Evolutionary conservation across 352 stramenopile species (phyloP), one percentile per base, ranked within the genome.

Genomic region (Phytophthora pinifolia): DNA sequence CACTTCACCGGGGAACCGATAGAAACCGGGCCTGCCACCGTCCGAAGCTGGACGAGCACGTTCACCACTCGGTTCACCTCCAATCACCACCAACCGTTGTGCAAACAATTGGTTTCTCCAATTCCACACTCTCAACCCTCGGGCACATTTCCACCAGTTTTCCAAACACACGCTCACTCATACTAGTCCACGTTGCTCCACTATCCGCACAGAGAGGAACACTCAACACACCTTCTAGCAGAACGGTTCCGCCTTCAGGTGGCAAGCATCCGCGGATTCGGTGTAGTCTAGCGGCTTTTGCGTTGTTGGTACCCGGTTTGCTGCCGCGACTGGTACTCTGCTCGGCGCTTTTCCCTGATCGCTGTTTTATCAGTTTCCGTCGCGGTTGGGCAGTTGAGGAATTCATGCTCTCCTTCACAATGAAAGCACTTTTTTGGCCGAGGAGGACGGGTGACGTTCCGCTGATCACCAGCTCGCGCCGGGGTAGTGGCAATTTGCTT

Each of bases 311-410:
- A 10, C 8, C 20, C 38, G 29, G 37, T 6, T 47, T 56, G 36
- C 12, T 12, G 17, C 4, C 49, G 4, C 8, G 48, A 8, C 9
- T 48, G 46, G 37, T 25, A 56, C n/a, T 56, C 48, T 25, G 36
- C 48, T 10, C 29, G 32, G 1, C 31, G 41, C 30, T 44, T 57
- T 35, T n/a, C 49, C 30, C 52, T 20, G 9, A 60, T 60, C 9
- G 43, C 52, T 18, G 14, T 36, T 54, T 60, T 60, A 6, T 54
- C 52, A 4, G 34, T 27, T 31, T 61, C 38, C n/a, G 49, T 58
- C 6, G 49, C 39, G 1, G 44, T 48, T 10, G 13, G 34, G 37
- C 39, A 58, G 14, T 58, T n/a, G n/a, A 37, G 18, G n/a, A 61
- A 54, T 9, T 33, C 30, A 9, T 61, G 43, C 2, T 36, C 53